Evolutionary conservation across 148 eudicot species (phyloP), one percentile per base, ranked within the genome.

Genomic region (Chenopodium quinoa): DNA sequence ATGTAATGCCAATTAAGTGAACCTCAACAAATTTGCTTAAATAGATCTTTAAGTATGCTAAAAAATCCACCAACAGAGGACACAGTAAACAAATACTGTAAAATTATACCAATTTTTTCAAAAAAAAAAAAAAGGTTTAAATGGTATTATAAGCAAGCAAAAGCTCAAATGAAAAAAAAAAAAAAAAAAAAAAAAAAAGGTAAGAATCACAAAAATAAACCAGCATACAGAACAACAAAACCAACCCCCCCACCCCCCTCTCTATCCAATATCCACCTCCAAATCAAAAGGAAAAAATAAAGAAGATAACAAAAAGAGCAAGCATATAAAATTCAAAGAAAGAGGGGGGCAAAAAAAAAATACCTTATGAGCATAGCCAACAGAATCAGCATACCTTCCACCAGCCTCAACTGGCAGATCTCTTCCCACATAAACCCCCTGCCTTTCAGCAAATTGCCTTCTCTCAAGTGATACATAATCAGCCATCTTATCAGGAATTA

Each of bases 291-390:
- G 44, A 17, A n/a, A 79, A 12, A 63, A 48, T 10, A 32, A 1
- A 25, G 50, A 29, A 23, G 22, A 80, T 20, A 54, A 29, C 22
- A 48, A 37, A 37, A 32, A 37, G 20, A 34, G 22, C 48, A 79
- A 83, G 52, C 76, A 56, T 69, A 52, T 27, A 44, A 63, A 47
- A 7, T 40, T 48, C 69, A 80, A 16, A 50, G 20, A 13, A 16
- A 7, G 56, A 78, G 14, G 69, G 19, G 17, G 37, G 9, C 16
- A 67, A 76, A 44, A 52, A 62, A n/a, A n/a, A 56, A 54, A 75
- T 52, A 94, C 98, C 98, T 95, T 91, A 76, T 88, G 91, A 76
- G 89, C 81, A 88, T 90, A 92, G 60, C 92, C 73, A 60, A 87
- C 80, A 82, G 97, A 82, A 80, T 91, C 97, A 56, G 90, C 80